phyloP scores from a whole-genome alignment of 2,329 filamentous ascomycete genomes.

The Emericellopsis cladophorae region DNA sequence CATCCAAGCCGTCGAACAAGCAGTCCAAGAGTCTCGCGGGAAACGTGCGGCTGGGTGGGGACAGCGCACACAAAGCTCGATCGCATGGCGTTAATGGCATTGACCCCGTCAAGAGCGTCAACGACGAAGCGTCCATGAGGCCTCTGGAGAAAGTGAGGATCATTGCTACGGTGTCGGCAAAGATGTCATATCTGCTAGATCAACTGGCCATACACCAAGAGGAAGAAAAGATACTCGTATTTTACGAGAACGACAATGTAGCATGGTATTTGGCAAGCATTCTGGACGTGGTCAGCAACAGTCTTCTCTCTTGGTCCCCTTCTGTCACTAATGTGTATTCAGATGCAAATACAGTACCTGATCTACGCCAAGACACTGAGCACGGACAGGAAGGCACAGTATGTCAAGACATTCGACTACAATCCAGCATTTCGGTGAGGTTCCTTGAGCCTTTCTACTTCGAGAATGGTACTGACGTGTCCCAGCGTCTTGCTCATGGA shows the following conservation, averaged over 20 bases:
- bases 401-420: conserved; percentile 67
- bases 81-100: conserved; percentile 12
- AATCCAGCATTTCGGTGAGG: conserved; percentile 44
- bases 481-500: conserved; percentile 74
- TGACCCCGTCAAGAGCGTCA: conserved; percentile 8
- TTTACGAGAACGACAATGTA: conserved; percentile 80
- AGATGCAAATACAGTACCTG: conserved; percentile 46
- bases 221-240: conserved; percentile 78
- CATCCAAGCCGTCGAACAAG: background rate
- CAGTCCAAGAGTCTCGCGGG: conserved; percentile 20
- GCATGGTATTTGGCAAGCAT: conserved; percentile 78
- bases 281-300: conserved; percentile 51
- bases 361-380: conserved; percentile 56
- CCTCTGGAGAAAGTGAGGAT: conserved; percentile 49
- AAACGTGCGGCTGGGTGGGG: conserved; percentile 28
- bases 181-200: conserved; percentile 75
- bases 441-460: background rate
- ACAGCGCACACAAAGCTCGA: conserved; percentile 18
- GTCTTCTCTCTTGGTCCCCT: background rate
- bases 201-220: conserved; percentile 54
- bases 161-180: conserved; percentile 73
- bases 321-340: conserved; percentile 1
- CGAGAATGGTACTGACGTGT: conserved; percentile 1
- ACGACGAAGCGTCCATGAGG: conserved; percentile 14
- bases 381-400: conserved; percentile 52